These are phyloP conservation scores for Hypoxylon lienhwacheense DNA, from an alignment of 495 filamentous ascomycete genomes.

Conservation along the genomic window DNA sequence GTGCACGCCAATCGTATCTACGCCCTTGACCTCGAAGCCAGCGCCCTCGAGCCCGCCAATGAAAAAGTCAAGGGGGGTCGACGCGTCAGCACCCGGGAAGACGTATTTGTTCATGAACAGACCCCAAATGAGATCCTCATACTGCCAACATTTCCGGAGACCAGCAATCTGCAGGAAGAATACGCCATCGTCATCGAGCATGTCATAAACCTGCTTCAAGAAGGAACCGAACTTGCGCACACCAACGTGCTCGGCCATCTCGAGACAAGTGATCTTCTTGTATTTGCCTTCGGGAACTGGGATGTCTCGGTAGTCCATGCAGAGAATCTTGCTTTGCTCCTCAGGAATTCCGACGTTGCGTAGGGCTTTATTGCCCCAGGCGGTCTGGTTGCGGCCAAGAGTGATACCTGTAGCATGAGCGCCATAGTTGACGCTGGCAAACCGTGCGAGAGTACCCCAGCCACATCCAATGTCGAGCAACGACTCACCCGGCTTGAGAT, in stretches of 20 bases:
- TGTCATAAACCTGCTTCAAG: constrained; percentile 73
- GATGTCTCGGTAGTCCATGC: constrained; percentile 86
- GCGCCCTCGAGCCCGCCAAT: constrained; percentile 70
- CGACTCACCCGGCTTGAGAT: constrained; percentile 66
- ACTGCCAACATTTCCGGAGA: constrained; percentile 81
- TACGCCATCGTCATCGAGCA: constrained; percentile 83
- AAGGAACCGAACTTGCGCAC: constrained; percentile 71
- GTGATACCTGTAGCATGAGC: constrained; percentile 78
- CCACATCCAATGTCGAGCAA: constrained; percentile 86
- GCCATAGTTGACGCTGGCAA: constrained; percentile 76
- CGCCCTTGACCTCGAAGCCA: constrained; percentile 74
- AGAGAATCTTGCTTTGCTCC: constrained; percentile 72
- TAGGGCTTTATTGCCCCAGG: constrained; percentile 77
- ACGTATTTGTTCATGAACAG: constrained; percentile 93
- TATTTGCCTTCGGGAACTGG: constrained; percentile 67
- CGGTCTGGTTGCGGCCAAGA: constrained; percentile 80
- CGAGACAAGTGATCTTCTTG: constrained; percentile 84
- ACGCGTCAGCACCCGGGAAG: constrained; percentile 86
- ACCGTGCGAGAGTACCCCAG: constrained; percentile 83
- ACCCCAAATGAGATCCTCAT: constrained; percentile 85
- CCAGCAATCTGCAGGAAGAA: constrained; percentile 87
- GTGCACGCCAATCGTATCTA: constrained; percentile 93
- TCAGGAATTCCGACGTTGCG: constrained; percentile 68
- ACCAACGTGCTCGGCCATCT: constrained; percentile 92
- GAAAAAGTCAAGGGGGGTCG: constrained; percentile 74